Base-by-base conservation (phyloP, 805 yeast genomes). In the Scheffersomyces ergatensis region DNA sequence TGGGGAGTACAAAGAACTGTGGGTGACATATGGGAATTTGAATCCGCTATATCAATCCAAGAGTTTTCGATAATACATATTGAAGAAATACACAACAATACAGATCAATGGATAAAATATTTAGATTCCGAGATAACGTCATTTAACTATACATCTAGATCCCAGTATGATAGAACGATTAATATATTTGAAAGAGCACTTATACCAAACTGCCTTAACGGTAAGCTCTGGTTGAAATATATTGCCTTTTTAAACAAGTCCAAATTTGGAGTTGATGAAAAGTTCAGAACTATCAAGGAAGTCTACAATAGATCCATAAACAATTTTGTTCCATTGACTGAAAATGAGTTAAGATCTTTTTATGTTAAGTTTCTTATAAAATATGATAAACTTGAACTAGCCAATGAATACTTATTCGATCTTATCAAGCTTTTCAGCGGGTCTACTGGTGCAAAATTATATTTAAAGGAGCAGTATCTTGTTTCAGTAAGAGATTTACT, bases 171-270 rank as follows among this genome's bases (percentile, higher is more conserved):
- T 4, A 59, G 70, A 17, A 65, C 77, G 1, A 58, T 60, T 6
- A 62, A 74, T 6, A 53, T 86, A 1, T 90, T 83, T 59, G 92
- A 86, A 56, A 70, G 97, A 42, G 78, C 88, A 14, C 62, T 92
- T 9, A 65, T 86, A 1, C 87, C 95, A 0, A 75, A 82, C 38
- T 85, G 89, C 31, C 62, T 63, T 16, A 66, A 73, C 35, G 79
- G 78, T 24, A 66, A 65, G 13, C 56, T 88, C 15, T 92, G 98
- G 98, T 53, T 79, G 14, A 74, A 74, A 40, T 90, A 85, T 55
- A 43, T 78, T 6, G 62, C 75, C 2, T 89, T 82, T 74, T 51
- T 78, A 19, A 60, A 74, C 17, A 50, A 49, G 2, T 46, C 50
- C 45, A 39, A 51, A 2, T 48, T 54, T 2, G 53, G 51, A 3